Conservation (phyloP, 2,329 filamentous ascomycete species). For the Chaetothyriales sp. region DNA sequence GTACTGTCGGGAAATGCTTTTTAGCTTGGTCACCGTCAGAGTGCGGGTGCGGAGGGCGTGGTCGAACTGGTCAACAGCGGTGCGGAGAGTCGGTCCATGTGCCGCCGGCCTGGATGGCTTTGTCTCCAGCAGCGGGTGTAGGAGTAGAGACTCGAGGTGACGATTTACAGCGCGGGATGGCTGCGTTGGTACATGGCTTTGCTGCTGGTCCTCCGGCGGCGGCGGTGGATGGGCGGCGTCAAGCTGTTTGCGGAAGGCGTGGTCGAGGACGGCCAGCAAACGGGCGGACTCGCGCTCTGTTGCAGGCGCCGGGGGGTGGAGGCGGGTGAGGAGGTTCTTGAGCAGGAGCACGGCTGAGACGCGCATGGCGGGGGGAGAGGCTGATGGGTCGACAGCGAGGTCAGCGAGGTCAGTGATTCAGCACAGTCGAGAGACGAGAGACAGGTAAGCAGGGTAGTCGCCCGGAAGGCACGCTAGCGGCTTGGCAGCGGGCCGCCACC, state of each 20-base stretch:
- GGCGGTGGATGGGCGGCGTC: conserved; percentile 40
- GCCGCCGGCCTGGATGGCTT: background rate
- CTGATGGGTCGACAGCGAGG: background rate
- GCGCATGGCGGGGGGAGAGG: conserved; percentile 31
- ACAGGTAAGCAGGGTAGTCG: background rate
- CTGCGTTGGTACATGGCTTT: conserved; percentile 7
- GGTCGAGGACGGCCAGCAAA: conserved; percentile 44
- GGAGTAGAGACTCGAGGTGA: conserved; percentile 13
- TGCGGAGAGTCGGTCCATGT: background rate
- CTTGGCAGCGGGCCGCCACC: background rate
- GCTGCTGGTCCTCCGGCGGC: conserved; percentile 12
- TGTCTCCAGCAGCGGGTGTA: conserved; percentile 11
- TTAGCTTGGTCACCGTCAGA: conserved; percentile 6
- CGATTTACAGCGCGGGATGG: conserved; percentile 6
- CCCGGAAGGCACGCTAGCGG: background rate
- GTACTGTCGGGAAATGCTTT: conserved; percentile 6
- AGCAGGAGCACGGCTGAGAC: conserved; percentile 33
- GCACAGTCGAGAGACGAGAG: too few relatives aligned
- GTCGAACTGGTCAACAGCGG: conserved; percentile 7
- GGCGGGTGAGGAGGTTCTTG: conserved; percentile 37
- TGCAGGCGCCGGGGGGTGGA: conserved; percentile 37
- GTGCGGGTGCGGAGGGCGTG: conserved; percentile 6
- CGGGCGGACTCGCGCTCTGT: conserved; percentile 43
- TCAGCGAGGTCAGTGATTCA: background rate
- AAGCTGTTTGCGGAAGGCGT: conserved; percentile 48